Evolutionary conservation across 2,329 filamentous ascomycete species (phyloP).

Genomic region (Epichloe glyceriae): DNA sequence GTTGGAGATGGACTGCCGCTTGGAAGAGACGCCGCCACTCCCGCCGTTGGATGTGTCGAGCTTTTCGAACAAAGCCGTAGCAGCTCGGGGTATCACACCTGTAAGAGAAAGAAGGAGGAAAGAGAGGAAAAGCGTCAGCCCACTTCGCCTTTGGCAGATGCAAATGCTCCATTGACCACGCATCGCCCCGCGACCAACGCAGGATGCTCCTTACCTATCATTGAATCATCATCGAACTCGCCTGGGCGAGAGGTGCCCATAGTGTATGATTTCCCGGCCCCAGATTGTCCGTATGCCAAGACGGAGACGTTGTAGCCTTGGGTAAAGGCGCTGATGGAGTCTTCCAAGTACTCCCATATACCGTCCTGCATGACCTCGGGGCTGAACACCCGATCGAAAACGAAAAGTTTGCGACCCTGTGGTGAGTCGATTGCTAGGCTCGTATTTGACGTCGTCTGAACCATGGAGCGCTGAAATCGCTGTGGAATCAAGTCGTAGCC

Average conservation of each 20-base stretch:
- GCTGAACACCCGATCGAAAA: slow-evolving; percentile 90
- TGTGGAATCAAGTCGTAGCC: slow-evolving; percentile 92
- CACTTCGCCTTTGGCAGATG: neutral
- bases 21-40: slow-evolving; percentile 38
- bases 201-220: slow-evolving; percentile 51
- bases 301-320: slow-evolving; percentile 98
- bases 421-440: slow-evolving; percentile 81
- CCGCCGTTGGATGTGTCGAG: slow-evolving; percentile 50
- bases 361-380: slow-evolving; percentile 76
- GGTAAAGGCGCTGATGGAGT: slow-evolving; percentile 79
- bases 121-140: neutral
- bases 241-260: slow-evolving; percentile 88
- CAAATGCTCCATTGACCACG: neutral
- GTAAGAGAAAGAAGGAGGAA: neutral
- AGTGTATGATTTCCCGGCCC: slow-evolving; percentile 94
- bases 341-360: slow-evolving; percentile 84
- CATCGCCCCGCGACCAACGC: neutral
- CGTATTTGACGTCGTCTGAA: slow-evolving; percentile 76
- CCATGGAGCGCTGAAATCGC: slow-evolving; percentile 85
- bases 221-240: slow-evolving; percentile 56
- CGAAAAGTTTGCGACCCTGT: slow-evolving; percentile 86
- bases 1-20: slow-evolving; percentile 35
- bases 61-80: slow-evolving; percentile 75
- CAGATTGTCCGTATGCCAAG: slow-evolving; percentile 92
- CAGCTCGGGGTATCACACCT: slow-evolving; percentile 95